Evolutionary conservation across 352 stramenopile species (phyloP).

Genomic region (Phytopythium kandeliae): DNA sequence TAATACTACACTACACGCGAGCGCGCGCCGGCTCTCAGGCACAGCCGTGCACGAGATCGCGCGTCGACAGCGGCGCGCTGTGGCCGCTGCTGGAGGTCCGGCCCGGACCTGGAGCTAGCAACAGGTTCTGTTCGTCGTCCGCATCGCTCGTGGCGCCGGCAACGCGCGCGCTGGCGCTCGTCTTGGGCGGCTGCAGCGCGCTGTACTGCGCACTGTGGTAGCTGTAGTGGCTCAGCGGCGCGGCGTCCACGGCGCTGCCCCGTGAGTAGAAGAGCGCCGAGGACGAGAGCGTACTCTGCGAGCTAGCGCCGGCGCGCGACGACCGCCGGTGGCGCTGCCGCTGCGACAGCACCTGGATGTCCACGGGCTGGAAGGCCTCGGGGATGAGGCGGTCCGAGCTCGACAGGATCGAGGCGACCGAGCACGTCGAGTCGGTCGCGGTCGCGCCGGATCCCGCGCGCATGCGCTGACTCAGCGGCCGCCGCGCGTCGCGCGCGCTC

Average conservation of each 20-base stretch:
- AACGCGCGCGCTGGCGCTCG: not conserved
- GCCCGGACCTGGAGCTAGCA: not conserved
- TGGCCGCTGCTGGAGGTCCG: not conserved
- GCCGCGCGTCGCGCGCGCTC: constrained; percentile 13
- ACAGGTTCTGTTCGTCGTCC: not conserved
- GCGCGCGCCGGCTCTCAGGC: constrained; percentile 4
- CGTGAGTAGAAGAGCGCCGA: constrained; percentile 4
- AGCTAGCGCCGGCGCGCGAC: constrained; percentile 3
- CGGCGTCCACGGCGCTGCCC: constrained; percentile 1
- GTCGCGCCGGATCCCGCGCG: constrained; percentile 32
- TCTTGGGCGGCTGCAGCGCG: constrained; percentile 1
- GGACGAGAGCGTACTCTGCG: constrained; percentile 5
- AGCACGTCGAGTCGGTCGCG: constrained; percentile 31
- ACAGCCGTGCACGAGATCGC: constrained; percentile 9
- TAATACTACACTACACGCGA: constrained; percentile 4
- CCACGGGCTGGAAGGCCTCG: constrained; percentile 46
- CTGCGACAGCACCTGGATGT: constrained; percentile 64
- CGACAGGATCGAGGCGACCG: constrained; percentile 53
- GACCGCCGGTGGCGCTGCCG: constrained; percentile 23
- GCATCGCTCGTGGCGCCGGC: not conserved
- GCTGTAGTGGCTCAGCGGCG: constrained; percentile 5
- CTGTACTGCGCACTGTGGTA: not conserved
- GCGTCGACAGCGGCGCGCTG: constrained; percentile 2
- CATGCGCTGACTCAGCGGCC: constrained; percentile 9
- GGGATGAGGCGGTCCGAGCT: constrained; percentile 54